Evolutionary conservation across 768 basidiomycete genomes (phyloP), one percentile per base, ranked within the genome.

Genomic region (Kwoniella botswanensis): DNA sequence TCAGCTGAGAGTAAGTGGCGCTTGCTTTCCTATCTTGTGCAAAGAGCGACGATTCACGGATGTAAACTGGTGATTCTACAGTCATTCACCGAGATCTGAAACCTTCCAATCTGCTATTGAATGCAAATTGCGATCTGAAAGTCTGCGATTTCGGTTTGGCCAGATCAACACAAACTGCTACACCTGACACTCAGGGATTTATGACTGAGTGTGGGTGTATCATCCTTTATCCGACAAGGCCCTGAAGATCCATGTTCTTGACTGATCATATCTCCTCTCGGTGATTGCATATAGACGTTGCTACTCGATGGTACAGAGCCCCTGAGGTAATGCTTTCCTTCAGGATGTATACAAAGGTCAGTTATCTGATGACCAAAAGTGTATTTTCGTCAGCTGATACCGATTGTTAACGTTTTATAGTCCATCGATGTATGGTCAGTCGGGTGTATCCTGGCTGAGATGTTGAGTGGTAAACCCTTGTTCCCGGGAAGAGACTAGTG

Each of bases 271-370:
- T 35, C 35, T 35, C 35, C 6, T 35, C 35, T 35, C 35, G 35
- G 35, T 35, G 35, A 35, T 35, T 41, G 22, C 22, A 26, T 18
- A 12, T 53, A 79, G 77, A 79, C 66, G 97, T 99, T 60, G 96
- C 97, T 2, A 98, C 97, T 26, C 87, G 97, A 76, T 99, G 97
- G 97, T 99, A 98, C 81, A 90, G 97, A 46, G 97, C 97, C 0
- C 97, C 97, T 0, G 97, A 99, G 83, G 95, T 99, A 85, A 99
- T 99, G 97, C 87, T 99, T 63, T 97, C 94, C 11, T 98, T 98
- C 87, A 96, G 97, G 82, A 92, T 97, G 83, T 99, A 99, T 85
- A 96, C 95, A 63, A 94, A 94, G 86, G 91, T 80, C n/a, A 67
- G 77, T 70, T 53, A 21, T 3, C 21, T 15, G 63, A 15, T 17